phyloP scores from a whole-genome alignment of 225 moss, liverwort and hornwort species.

The Rhytidiadelphus loreus region DNA sequence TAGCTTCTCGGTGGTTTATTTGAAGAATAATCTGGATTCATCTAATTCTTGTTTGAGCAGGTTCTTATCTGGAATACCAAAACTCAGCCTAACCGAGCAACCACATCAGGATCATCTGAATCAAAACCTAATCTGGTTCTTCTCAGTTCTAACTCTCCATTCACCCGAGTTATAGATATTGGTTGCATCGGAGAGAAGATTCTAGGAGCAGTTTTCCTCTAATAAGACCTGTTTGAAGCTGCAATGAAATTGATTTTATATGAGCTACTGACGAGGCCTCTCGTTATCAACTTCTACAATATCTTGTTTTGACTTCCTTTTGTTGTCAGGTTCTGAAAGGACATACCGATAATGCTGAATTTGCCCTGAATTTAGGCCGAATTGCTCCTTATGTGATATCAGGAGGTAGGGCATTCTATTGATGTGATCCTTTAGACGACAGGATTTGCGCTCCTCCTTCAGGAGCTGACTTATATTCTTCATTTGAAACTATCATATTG shows the following conservation, averaged over 20 bases:
- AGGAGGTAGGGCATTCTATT: constrained; percentile 47
- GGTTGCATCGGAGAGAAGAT: neutral
- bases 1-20: neutral
- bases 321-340: constrained; percentile 65
- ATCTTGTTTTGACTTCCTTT: neutral
- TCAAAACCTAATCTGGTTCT: constrained; percentile 84
- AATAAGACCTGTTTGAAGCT: neutral
- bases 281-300: neutral
- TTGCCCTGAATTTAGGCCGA: constrained; percentile 76
- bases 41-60: constrained; percentile 12
- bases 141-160: neutral
- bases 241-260: neutral
- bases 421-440: neutral
- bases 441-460: neutral
- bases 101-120: constrained; percentile 40
- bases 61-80: constrained; percentile 85
- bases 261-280: neutral
- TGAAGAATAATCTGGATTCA: neutral
- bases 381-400: constrained; percentile 75
- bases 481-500: neutral
- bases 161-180: neutral
- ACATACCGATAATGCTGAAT: constrained; percentile 85
- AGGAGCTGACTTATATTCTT: neutral
- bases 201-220: neutral
- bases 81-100: constrained; percentile 71